phyloP scores from a whole-genome alignment of 1,139 yeast genomes.

The Pichia sp. region DNA sequence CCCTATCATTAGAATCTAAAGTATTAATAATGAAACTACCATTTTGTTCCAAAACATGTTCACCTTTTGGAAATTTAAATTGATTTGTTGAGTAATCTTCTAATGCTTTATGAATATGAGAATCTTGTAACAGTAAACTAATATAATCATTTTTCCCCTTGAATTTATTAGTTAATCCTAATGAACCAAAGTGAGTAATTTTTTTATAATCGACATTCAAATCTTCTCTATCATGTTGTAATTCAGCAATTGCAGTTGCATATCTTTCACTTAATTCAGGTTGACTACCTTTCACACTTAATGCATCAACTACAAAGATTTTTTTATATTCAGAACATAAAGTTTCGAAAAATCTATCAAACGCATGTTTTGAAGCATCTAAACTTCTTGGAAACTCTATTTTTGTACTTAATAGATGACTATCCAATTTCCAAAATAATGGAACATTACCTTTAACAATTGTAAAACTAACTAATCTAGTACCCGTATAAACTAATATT shows the following conservation, averaged over 20 bases:
- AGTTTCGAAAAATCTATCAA: constrained; percentile 55
- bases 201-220: constrained; percentile 18
- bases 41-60: constrained; percentile 57
- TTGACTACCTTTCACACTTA: constrained; percentile 33
- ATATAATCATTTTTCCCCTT: constrained; percentile 11
- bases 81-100: constrained; percentile 59
- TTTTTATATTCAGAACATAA: constrained; percentile 56
- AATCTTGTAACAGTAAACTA: constrained; percentile 10
- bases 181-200: constrained; percentile 30
- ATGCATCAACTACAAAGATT: constrained; percentile 52
- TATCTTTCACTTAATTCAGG: constrained; percentile 35
- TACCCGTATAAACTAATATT: constrained; percentile 48
- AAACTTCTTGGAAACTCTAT: constrained; percentile 51
- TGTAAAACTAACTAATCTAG: constrained; percentile 50
- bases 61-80: constrained; percentile 42
- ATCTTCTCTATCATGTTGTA: constrained; percentile 11
- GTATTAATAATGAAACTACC: constrained; percentile 65
- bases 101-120: constrained; percentile 30
- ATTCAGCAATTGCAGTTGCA: constrained; percentile 24
- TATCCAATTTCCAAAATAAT: constrained; percentile 53
- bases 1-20: constrained; percentile 58
- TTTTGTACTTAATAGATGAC: constrained; percentile 45
- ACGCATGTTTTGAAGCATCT: constrained; percentile 61
- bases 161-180: constrained; percentile 4
- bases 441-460: constrained; percentile 67